These are phyloP conservation scores for Irpex lacteus DNA, from an alignment of 1,284 basidiomycete genomes.

Conservation along the genomic window DNA sequence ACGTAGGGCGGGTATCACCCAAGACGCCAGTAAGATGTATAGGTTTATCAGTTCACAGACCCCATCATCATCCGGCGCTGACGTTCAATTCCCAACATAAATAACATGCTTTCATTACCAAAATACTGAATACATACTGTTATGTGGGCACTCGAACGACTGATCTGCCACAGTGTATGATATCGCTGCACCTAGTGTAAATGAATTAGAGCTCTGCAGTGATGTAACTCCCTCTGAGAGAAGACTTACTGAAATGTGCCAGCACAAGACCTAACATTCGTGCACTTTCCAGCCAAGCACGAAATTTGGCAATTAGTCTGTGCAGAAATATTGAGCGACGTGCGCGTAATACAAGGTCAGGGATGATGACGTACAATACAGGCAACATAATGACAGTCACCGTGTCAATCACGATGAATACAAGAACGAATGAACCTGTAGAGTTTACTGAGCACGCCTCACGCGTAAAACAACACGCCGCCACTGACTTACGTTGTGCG, in stretches of 20 bases:
- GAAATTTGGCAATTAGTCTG: conserved; percentile 47
- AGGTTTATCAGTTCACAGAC: conserved; percentile 47
- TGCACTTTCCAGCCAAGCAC: conserved; percentile 56
- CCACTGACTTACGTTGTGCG: conserved; percentile 36
- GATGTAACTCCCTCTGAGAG: too few relatives aligned
- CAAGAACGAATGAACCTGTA: conserved; percentile 39
- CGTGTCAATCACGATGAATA: conserved; percentile 46
- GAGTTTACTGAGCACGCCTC: not conserved
- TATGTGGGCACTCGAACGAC: conserved; percentile 40
- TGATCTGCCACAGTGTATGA: conserved; percentile 42
- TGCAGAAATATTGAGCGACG: not conserved
- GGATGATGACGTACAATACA: conserved; percentile 40
- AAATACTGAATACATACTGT: conserved; percentile 31
- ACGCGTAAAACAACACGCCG: not conserved
- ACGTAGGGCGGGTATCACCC: conserved; percentile 56
- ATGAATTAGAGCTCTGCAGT: not conserved
- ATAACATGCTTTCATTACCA: not conserved
- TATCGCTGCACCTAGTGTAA: conserved; percentile 43
- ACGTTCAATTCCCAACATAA: not conserved
- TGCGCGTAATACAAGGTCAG: not conserved
- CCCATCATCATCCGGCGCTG: conserved; percentile 40
- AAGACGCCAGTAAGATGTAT: conserved; percentile 50
- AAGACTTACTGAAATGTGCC: conserved; percentile 44
- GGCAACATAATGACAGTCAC: conserved; percentile 49
- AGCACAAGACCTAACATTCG: conserved; percentile 47